Base-by-base conservation (phyloP, 2,329 filamentous ascomycete species). In the Talaromyces funiculosus region DNA sequence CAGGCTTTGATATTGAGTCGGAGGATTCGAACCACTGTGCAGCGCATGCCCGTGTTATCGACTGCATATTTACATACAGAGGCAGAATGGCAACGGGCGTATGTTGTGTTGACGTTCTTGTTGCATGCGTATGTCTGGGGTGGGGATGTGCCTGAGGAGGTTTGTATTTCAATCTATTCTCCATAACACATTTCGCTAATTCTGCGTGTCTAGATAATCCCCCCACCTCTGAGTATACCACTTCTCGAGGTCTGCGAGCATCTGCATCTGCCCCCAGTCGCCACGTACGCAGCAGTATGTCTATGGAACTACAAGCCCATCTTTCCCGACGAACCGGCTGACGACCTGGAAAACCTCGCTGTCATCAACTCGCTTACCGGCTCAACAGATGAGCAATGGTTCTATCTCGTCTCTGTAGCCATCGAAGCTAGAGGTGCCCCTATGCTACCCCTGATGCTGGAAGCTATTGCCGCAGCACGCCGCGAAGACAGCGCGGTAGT, bases 241-340 rank as follows among this genome's bases (percentile, higher is more conserved):
- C 84, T 97, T 65, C 81, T 96, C 56, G 78, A 87, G 65, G 83
- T 95, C 51, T 93, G 90, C 67, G 80, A 84, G 47, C 85, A 86
- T 63, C 84, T 99, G 18, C 90, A 97, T 70, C 81, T 99, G 26
- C 92, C 90, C 6, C 90, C 92, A 1, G 93, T 99, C 29, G 94
- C 93, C 53, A 97, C 93, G 18, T 99, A 97, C 72, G 91, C 94
- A 6, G 90, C 89, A 7, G 81, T 97, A 3, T 93, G 90, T 66
- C 82, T 99, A 26, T 99, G 94, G 94, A 99, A 99, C 77, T 97
- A 92, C 81, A 93, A 92, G 75, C 90, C 92, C 0, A 83, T 97
- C 59, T 97, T 97, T 71, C 78, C 86, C 62, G 85, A 90, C 64
- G 92, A 97, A 73, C 83, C 84, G 37, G 85, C 94, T 61, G 90